Conservation (phyloP, 768 basidiomycete genomes). For the Glaciozyma antarctica region DNA sequence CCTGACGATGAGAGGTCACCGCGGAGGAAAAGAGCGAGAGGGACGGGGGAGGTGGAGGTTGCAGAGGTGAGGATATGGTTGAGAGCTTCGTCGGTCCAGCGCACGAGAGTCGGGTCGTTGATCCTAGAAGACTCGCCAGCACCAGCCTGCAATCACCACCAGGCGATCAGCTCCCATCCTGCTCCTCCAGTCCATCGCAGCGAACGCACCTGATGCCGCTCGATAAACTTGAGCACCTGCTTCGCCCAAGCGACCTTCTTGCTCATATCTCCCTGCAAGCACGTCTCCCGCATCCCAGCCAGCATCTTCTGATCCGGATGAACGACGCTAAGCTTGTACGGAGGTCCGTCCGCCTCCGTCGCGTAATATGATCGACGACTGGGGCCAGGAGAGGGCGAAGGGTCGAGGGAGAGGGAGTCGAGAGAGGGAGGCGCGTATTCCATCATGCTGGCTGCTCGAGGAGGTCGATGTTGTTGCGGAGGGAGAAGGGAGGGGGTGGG, state of each 20-base stretch:
- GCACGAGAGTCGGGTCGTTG: conserved; percentile 52
- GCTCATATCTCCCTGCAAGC: conserved; percentile 15
- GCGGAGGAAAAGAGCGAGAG: conserved; percentile 67
- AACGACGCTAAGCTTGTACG: conserved; percentile 23
- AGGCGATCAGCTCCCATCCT: conserved; percentile 38
- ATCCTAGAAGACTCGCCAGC: conserved; percentile 49
- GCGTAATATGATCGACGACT: conserved; percentile 18
- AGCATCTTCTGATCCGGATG: conserved; percentile 29
- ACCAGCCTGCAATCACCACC: conserved; percentile 36
- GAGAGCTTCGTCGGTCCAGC: conserved; percentile 57
- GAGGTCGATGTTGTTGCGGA: too few species aligned
- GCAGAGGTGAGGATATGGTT: conserved; percentile 52
- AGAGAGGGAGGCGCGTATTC: neutral
- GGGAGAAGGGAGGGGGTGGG: too few species aligned
- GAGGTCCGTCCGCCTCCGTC: conserved; percentile 26
- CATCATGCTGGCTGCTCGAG: neutral
- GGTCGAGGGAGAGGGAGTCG: neutral
- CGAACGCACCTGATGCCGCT: conserved; percentile 45
- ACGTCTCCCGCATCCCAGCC: conserved; percentile 23
- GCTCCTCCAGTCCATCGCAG: too few species aligned
- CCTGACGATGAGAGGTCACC: conserved; percentile 67
- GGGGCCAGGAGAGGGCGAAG: neutral
- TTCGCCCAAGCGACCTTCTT: conserved; percentile 64
- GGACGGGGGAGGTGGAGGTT: conserved; percentile 43
- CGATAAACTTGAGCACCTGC: conserved; percentile 71